Conservation (phyloP, 1,139 yeast species). For the Scheffersomyces cryptocercus region DNA sequence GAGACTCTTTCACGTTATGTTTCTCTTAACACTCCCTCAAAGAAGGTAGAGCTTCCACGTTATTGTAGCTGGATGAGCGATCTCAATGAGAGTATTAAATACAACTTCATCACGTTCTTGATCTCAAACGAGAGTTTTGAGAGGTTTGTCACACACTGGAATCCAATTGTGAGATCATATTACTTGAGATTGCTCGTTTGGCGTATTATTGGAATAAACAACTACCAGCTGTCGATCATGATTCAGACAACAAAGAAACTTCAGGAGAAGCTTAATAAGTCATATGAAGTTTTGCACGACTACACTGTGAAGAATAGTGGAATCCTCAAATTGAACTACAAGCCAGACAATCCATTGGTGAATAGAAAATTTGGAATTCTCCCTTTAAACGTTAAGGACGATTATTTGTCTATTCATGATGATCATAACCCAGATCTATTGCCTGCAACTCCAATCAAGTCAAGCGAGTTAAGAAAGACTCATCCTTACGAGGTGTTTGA, state of each 20-base stretch:
- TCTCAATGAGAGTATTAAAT: constrained; percentile 39
- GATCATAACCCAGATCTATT: constrained; percentile 11
- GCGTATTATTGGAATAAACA: constrained; percentile 58
- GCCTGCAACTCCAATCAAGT: constrained; percentile 19
- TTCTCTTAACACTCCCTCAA: constrained; percentile 3
- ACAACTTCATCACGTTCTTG: constrained; percentile 56
- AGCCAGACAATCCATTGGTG: constrained; percentile 53
- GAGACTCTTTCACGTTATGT: constrained; percentile 13
- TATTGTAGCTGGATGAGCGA: constrained; percentile 35
- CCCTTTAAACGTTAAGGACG: constrained; percentile 34
- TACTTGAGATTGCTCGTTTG: constrained; percentile 69
- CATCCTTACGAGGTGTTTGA: constrained; percentile 77
- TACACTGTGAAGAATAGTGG: constrained; percentile 9
- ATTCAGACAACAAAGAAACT: constrained; percentile 32
- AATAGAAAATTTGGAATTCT: constrained; percentile 51
- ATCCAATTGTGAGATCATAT: constrained; percentile 71
- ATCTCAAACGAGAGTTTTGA: constrained; percentile 51
- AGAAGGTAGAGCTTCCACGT: constrained; percentile 2
- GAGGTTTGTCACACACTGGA: constrained; percentile 73
- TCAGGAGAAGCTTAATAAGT: constrained; percentile 28
- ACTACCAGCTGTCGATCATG: constrained; percentile 37
- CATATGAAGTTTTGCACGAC: constrained; percentile 23
- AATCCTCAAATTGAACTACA: constrained; percentile 21
- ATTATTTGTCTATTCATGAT: constrained; percentile 16
- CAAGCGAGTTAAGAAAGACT: constrained; percentile 44